Base-by-base conservation (phyloP, 2,329 filamentous ascomycete genomes). In the Remersonia thermophila region DNA sequence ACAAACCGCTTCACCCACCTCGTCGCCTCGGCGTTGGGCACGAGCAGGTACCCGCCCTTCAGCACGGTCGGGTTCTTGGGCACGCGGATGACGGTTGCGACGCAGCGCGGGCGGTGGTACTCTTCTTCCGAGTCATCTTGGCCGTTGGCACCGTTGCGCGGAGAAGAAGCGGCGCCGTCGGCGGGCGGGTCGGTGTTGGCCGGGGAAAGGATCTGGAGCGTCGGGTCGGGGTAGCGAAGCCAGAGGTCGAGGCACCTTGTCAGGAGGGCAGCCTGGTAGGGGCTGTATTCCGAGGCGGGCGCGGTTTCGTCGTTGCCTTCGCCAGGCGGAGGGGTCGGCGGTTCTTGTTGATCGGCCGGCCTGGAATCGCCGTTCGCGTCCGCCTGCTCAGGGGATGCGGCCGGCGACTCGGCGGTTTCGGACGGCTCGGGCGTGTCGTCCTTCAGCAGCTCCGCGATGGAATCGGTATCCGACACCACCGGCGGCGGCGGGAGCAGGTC, bases 1-100 rank as follows among this genome's bases (percentile, higher is more conserved):
- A 95, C 84, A 53, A 93, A 96, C 29, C 89, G 79, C 49, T 87
- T 84, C 18, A 91, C 73, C 91, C 91, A 98, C 42, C 81, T 75
- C 15, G 78, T 82, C 26, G 79, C 83, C 36, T 83, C 80, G 37
- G 77, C 79, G 52, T 86, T 86, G 1, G 86, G 86, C 3, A 83
- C 83, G 30, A 96, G 68, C 12, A 98, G 71, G 56, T 91, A 93
- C 12, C 87, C 87, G 12, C 83, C 79, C 61, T 93, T 94, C 48
- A 93, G 68, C 1, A 91, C 70, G 30, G 73, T 75, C 2, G 79
- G 73, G 48, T 91, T 93, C 59, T 93, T 94, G 36, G 79, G 71
- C 7, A 91, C 73, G 28, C 77, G 73, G 35, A 85, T 75, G 28
- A 93, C 78, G 1, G 76, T 83, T 0, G 85, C 80, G 16, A 85